Evolutionary conservation across 1,284 basidiomycete species (phyloP), one percentile per base, ranked within the genome.

Genomic region (Malassezia yamatoensis): DNA sequence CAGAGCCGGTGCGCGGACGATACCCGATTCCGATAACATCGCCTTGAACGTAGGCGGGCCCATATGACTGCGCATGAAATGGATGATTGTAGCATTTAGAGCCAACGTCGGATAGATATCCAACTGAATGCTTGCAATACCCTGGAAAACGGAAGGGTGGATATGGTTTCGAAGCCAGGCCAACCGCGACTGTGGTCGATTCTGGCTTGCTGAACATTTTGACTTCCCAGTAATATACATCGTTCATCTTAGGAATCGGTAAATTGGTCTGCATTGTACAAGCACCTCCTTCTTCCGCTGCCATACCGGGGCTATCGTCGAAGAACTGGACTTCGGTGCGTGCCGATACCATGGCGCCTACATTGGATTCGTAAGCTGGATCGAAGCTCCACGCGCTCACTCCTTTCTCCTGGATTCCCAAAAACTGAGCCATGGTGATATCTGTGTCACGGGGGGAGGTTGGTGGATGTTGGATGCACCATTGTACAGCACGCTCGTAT

Each of bases 1-100:
- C 71, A 15, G 70, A 68, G 4, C 72, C 72, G 6, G 70, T 66
- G 3, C 72, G 58, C 7, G 72, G 71, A 11, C 72, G 62, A 39
- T 69, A 75, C 4, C 72, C 72, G 40, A 73, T 62, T 18, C 72
- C 72, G 33, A 75, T 67, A 11, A 75, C 72, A 43, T 75, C 72
- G 29, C 94, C 93, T 74, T 96, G 90, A 62, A 87, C 87, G 50
- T 96, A 80, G 0, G 81, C 76, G 2, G 89, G 83, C 3, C 91
- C 90, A 70, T 90, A 93, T 1, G 89, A 83, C 5, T 85, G 79
- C 0, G 87, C 81, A 11, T 88, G 88, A 77, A 98, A 98, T 0
- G 94, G 94, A 76, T 87, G 96, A 74, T 96, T 96, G 79, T 94
- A 87, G 21, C 87, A 90, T 77, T 94, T 96, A 79, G 94, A 93